Percentiles rank a stretch among this genome's conserved stretches.
Conservation (phyloP, 2,329 filamentous ascomycete genomes). For the Sarocladium kiliense region DNA sequence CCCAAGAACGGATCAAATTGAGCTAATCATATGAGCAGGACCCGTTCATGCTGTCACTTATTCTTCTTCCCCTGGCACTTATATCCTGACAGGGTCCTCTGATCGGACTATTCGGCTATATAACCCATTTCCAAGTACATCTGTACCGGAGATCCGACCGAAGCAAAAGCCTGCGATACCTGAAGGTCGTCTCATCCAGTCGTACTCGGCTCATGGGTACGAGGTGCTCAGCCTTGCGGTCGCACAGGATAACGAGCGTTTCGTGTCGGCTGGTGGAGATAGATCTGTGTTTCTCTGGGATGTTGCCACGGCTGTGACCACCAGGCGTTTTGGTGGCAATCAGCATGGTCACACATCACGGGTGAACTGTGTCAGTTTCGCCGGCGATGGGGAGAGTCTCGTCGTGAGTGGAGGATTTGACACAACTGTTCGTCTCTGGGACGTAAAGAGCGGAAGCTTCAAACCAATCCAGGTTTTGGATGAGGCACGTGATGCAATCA, state of each 20-base stretch:
- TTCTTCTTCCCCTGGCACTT: slow-evolving; percentile 66
- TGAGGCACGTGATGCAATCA: slow-evolving; percentile 69
- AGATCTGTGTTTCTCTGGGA: slow-evolving; percentile 93
- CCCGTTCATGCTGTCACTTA: slow-evolving; percentile 69
- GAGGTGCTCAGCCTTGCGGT: slow-evolving; percentile 80
- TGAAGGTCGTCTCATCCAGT: slow-evolving; percentile 68
- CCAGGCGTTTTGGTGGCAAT: slow-evolving; percentile 64
- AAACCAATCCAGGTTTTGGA: slow-evolving; percentile 68
- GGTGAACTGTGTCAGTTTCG: slow-evolving; percentile 76
- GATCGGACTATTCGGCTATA: slow-evolving; percentile 84
- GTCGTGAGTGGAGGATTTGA: slow-evolving; percentile 72
- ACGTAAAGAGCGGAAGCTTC: slow-evolving; percentile 46
- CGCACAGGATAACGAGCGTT: slow-evolving; percentile 70
- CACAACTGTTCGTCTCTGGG: slow-evolving; percentile 72
- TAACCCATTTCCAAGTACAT: slow-evolving; percentile 60
- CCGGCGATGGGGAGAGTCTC: slow-evolving; percentile 67
- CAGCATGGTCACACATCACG: slow-evolving; percentile 61
- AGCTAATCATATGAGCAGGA: slow-evolving; percentile 36
- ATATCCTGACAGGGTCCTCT: slow-evolving; percentile 78
- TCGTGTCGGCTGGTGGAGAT: slow-evolving; percentile 85
- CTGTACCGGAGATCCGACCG: slow-evolving; percentile 21
- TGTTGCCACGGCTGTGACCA: slow-evolving; percentile 72
- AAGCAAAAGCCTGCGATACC: slow-evolving; percentile 27
- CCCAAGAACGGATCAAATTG: not conserved
- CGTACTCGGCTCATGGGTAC: slow-evolving; percentile 86